Evolutionary conservation across 202 grass and related monocot species (phyloP), one percentile per base, ranked within the genome.

Genomic region (Zizania palustris): DNA sequence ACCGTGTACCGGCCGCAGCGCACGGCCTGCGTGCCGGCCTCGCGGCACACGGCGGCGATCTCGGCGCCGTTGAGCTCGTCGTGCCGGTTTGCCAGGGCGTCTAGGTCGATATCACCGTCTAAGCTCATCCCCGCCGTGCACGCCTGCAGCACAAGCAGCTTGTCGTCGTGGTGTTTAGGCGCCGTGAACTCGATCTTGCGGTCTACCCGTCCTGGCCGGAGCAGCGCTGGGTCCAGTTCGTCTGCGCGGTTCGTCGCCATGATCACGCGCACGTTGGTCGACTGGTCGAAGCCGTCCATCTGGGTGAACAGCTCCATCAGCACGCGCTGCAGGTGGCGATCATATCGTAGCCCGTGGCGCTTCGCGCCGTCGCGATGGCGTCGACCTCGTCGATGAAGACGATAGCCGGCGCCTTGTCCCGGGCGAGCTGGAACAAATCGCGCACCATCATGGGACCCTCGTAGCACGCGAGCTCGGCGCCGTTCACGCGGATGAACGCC

Each of bases 361-460:
- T 3, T 3, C 77, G 77, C n/a, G 73, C 74, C 28, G 46, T 4
- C n/a, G 79, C 78, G 22, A 90, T 72, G 9, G 83, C 78, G 68
- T 90, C 83, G 37, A 74, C 83, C 68, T 90, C 78, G 68, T 90
- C 78, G 67, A 90, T 64, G 67, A 86, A 90, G 59, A 90, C 15
- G 61, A 86, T 83, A 12, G 56, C 74, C 42, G 83, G 78, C 3
- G 83, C 79, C 60, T n/a, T 74, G 6, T 78, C 82, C 22, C 82
- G 36, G 41, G 87, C 87, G 42, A 76, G 60, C 36, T 48, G 77
- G 78, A 89, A 89, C 46, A 89, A 55, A 54, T 84, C 72, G 45
- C 82, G 76, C 40, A 89, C 77, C 65, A 76, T 76, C 42, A 18
- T 41, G 11, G 86, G 71, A 5, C 82, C 86, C 43, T 81, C 14